phyloP scores from a whole-genome alignment of 2,329 filamentous ascomycete genomes.

The Scytalidium lignicola region DNA sequence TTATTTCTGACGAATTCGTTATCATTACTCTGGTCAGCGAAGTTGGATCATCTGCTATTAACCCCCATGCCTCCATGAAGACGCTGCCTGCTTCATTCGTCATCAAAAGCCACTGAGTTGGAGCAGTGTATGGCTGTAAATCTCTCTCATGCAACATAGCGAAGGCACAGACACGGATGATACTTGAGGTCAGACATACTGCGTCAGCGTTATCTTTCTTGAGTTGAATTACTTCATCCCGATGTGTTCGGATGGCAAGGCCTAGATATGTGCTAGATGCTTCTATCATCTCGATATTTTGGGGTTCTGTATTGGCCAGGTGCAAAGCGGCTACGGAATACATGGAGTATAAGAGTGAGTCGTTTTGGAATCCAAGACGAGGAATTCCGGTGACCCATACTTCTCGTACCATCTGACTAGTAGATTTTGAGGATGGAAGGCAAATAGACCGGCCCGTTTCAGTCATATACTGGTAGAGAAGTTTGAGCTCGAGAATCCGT shows the following conservation, averaged over 20 bases:
- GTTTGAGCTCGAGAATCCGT: slow-evolving; percentile 15
- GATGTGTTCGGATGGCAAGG: slow-evolving; percentile 11
- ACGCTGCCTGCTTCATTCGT: slow-evolving; percentile 4
- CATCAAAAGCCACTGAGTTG: slow-evolving; percentile 15
- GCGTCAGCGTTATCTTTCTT: slow-evolving; percentile 14
- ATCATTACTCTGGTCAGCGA: slow-evolving; percentile 11
- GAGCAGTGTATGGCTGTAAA: slow-evolving; percentile 12
- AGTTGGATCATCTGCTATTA: slow-evolving; percentile 6
- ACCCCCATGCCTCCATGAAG: slow-evolving; percentile 10
- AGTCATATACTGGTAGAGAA: slow-evolving; percentile 18
- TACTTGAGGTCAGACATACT: slow-evolving; percentile 12
- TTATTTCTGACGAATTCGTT: slow-evolving; percentile 6
- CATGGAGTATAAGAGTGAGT: slow-evolving; percentile 14
- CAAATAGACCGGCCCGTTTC: slow-evolving; percentile 8
- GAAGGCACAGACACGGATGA: slow-evolving; percentile 12
- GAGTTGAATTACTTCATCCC: slow-evolving; percentile 10
- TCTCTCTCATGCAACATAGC: slow-evolving; percentile 12
- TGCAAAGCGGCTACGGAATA: slow-evolving; percentile 17
- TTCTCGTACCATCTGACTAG: slow-evolving; percentile 5
- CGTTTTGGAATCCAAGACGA: slow-evolving; percentile 12
- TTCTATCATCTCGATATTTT: slow-evolving; percentile 6
- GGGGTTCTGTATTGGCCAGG: slow-evolving; percentile 10
- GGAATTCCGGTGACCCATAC: slow-evolving; percentile 7
- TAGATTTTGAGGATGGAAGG: slow-evolving; percentile 4
- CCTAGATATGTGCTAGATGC: slow-evolving; percentile 13